Base-by-base conservation (phyloP, 1,139 yeast genomes). In the Yueomyces sp. region DNA sequence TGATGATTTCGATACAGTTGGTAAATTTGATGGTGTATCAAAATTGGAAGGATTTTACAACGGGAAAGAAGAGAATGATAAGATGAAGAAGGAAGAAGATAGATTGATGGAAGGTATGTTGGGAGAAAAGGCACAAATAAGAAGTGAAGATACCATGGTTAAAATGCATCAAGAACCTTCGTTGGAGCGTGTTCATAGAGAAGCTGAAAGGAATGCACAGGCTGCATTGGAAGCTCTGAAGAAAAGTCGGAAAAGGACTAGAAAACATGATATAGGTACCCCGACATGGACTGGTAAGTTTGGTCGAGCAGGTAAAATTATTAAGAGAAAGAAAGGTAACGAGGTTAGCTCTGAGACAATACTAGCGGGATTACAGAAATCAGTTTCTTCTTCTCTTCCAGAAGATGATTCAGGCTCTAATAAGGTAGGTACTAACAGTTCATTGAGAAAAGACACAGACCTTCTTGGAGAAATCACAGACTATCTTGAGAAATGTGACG, bases 281-380 rank as follows among this genome's bases (percentile, higher is more conserved):
- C 97, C 96, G 0, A 91, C 98, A 0, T 91, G 96, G 95, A 91
- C 98, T 0, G 98, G 98, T 0, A 75, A 75, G 51, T 86, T 81
- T 66, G 98, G 98, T 0, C 62, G 68, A 27, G 95, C 96, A 0
- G 96, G 96, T 45, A 70, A 61, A 61, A 63, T 60, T 53, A 69
- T 37, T 26, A 53, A 50, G 40, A 52, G 47, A 45, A 8, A 46
- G 39, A 34, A 54, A 50, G 7, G 50, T 54, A 30, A 9, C 41
- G n/a, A 29, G 9, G 33, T 49, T 9, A 52, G 58, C 4, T 51
- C 60, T 1, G 44, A 55, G 1, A 50, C 51, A 27, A 54, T 54
- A 36, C 48, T 55, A 33, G 50, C 48, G 4, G 55, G 49, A 39
- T 49, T 57, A n/a, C 44, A 49, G 25, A 46, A 50, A 8, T 39